Conservation (phyloP, 176 grass and related monocot genomes). For the Triticum dicoccoides region DNA sequence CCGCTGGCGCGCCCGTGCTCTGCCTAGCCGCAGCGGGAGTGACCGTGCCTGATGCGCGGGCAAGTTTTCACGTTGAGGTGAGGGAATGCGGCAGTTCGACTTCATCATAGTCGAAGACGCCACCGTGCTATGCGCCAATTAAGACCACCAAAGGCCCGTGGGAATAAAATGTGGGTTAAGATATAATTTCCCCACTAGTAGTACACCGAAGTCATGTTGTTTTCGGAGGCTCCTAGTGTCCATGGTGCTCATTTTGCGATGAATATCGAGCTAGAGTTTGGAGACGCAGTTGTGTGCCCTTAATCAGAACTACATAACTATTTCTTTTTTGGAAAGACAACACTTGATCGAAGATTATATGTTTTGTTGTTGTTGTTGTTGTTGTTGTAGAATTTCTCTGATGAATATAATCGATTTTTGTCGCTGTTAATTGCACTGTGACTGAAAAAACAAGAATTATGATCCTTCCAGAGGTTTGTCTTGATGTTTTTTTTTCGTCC, state of each 20-base stretch:
- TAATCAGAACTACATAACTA: not conserved
- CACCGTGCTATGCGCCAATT: too few relatives aligned
- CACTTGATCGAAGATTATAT: not conserved
- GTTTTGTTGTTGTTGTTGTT: not conserved
- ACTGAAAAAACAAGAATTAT: not conserved
- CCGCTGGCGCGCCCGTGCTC: conserved; percentile 60
- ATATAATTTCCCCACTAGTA: too few relatives aligned
- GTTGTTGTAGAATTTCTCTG: not conserved
- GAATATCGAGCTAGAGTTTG: not conserved
- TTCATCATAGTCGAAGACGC: too few relatives aligned
- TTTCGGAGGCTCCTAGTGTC: not conserved
- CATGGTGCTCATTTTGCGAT: not conserved
- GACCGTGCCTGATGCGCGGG: conserved; percentile 32
- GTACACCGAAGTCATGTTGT: not conserved
- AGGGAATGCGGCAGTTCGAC: not conserved
- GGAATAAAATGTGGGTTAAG: too few relatives aligned
- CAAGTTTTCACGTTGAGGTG: conserved; percentile 90
- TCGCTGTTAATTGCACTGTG: not conserved
- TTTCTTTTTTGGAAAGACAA: not conserved
- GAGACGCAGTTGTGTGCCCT: not conserved
- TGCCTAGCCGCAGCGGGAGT: conserved; percentile 48
- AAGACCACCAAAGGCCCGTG: too few relatives aligned
- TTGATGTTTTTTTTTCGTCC: not conserved
- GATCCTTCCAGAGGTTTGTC: not conserved
- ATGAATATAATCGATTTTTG: not conserved